phyloP scores from a whole-genome alignment of 805 yeast species.

The Metschnikowia anglica region DNA sequence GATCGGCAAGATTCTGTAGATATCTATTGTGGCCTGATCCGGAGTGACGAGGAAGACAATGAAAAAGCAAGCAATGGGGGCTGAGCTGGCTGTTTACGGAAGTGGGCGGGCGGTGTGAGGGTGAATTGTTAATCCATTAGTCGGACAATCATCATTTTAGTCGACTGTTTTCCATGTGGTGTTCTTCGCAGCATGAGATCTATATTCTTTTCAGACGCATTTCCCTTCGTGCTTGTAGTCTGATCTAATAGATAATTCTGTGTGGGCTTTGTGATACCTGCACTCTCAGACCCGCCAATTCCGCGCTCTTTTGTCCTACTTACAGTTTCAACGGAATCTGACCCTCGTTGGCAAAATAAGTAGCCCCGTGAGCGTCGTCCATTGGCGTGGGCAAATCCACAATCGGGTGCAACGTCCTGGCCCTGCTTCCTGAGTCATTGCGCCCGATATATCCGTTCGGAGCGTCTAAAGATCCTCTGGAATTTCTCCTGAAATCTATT shows the following conservation, averaged over 20 bases:
- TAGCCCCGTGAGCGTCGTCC: constrained; percentile 19
- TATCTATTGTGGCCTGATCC: too few species aligned
- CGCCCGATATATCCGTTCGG: background rate
- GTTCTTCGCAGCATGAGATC: too few species aligned
- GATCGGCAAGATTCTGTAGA: too few species aligned
- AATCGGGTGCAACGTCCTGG: constrained; percentile 23
- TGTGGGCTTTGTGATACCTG: too few species aligned
- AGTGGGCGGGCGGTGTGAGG: too few species aligned
- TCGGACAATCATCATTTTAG: background rate
- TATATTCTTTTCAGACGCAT: too few species aligned
- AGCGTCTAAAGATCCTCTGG: background rate
- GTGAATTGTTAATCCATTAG: background rate
- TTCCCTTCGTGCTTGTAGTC: too few species aligned
- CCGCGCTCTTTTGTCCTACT: background rate
- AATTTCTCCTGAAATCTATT: background rate
- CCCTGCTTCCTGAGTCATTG: background rate
- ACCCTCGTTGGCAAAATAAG: constrained; percentile 9
- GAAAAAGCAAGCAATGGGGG: too few species aligned
- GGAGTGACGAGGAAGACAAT: too few species aligned
- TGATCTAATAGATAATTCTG: background rate
- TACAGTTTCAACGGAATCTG: constrained; percentile 9
- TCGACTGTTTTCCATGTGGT: too few species aligned
- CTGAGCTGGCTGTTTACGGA: too few species aligned
- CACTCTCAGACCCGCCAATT: too few species aligned
- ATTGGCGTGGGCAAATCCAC: constrained; percentile 29